phyloP scores from a whole-genome alignment of 148 eudicot genomes.

The Diospyros lotus region DNA sequence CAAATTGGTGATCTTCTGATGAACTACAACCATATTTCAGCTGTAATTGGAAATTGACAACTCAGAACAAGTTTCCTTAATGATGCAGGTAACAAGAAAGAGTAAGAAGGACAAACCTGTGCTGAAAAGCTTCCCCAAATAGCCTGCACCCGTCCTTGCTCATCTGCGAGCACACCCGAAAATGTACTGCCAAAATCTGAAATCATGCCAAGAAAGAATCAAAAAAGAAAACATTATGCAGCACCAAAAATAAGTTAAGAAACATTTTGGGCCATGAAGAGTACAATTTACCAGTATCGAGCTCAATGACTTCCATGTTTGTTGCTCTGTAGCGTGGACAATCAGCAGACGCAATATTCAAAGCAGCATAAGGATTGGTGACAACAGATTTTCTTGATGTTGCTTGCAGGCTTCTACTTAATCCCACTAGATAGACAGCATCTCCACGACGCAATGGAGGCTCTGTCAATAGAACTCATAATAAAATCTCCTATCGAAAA shows the following conservation, averaged over 20 bases:
- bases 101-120: slow-evolving; percentile 46
- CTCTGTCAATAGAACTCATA: slow-evolving; percentile 37
- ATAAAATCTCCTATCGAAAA: slow-evolving; percentile 4
- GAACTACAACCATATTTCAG: slow-evolving; percentile 67
- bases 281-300: slow-evolving; percentile 73
- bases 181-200: slow-evolving; percentile 94
- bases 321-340: slow-evolving; percentile 94
- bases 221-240: background rate
- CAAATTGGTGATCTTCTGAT: slow-evolving; percentile 93
- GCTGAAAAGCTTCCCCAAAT: slow-evolving; percentile 98
- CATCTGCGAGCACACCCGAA: slow-evolving; percentile 89
- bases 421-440: slow-evolving; percentile 86
- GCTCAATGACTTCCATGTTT: slow-evolving; percentile 97
- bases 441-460: slow-evolving; percentile 91
- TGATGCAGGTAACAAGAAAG: slow-evolving; percentile 15
- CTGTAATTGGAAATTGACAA: slow-evolving; percentile 31
- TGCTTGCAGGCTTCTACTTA: slow-evolving; percentile 90
- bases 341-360: slow-evolving; percentile 84
- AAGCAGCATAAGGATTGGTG: slow-evolving; percentile 87
- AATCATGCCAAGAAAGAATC: slow-evolving; percentile 4
- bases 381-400: slow-evolving; percentile 92
- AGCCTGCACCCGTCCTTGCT: slow-evolving; percentile 86
- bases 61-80: slow-evolving; percentile 17
- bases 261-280: background rate
- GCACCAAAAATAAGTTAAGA: background rate